A percentile compares a stretch with the other conserved stretches of the same genome.
Conservation (phyloP, 805 yeast species). For the Alloascoidea africana region DNA sequence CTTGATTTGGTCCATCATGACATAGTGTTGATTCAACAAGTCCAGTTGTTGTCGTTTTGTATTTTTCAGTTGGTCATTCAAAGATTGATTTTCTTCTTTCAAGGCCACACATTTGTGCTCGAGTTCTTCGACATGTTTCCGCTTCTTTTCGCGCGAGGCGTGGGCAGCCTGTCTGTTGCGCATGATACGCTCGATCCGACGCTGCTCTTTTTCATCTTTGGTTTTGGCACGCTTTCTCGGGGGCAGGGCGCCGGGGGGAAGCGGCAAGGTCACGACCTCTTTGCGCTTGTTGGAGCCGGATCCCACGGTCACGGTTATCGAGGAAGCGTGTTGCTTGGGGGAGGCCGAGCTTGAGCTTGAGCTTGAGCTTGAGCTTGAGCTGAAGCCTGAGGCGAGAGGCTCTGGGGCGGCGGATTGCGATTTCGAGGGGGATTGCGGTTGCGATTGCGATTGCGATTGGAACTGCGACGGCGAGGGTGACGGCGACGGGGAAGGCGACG, state of each 20-base stretch:
- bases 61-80: conserved; percentile 9
- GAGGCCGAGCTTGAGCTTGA: no score
- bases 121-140: conserved; percentile 77
- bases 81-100: conserved; percentile 13
- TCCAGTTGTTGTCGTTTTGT: conserved; percentile 8
- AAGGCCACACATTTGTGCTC: conserved; percentile 33
- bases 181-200: conserved; percentile 82
- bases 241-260: conserved; percentile 41
- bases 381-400: no score
- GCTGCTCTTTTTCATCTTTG: conserved; percentile 91
- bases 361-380: no score
- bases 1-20: no score
- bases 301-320: conserved; percentile 8
- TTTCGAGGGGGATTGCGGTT: no score
- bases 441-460: no score
- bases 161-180: conserved; percentile 96
- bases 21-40: conserved; percentile 11
- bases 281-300: conserved; percentile 14
- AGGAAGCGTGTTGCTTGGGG: no score
- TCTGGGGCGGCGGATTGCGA: no score
- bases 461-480: no score
- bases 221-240: conserved; percentile 97
- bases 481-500: no score
- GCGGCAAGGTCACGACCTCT: conserved; percentile 16
- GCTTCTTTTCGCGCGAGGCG: conserved; percentile 91